These are phyloP conservation scores for Chlorella sp. DNA, from an alignment of 139 green algal genomes.

Conservation along the genomic window DNA sequence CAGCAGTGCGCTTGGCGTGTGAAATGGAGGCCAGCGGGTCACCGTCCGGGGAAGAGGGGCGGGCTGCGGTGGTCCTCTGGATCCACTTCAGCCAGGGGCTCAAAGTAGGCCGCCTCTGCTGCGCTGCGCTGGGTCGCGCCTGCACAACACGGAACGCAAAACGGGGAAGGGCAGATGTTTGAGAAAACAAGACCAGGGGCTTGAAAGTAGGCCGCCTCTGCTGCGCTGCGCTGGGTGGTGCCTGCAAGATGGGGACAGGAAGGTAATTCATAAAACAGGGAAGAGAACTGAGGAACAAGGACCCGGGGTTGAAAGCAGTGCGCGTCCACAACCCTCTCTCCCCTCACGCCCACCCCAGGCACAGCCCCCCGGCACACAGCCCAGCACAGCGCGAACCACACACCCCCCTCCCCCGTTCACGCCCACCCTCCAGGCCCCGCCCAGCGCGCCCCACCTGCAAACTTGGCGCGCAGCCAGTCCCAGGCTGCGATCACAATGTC, in stretches of 20 bases:
- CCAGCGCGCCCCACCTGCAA: not conserved
- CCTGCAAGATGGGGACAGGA: not conserved
- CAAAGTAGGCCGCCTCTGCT: slow-evolving; percentile 38
- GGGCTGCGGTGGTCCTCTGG: slow-evolving; percentile 48
- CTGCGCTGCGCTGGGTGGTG: slow-evolving; percentile 6
- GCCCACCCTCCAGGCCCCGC: too few relatives aligned
- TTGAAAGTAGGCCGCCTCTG: slow-evolving; percentile 27
- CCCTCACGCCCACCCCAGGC: not conserved
- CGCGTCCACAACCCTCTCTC: not conserved
- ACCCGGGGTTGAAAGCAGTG: not conserved
- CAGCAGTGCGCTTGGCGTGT: too few relatives aligned
- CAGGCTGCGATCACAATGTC: slow-evolving; percentile 39
- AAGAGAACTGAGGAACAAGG: not conserved
- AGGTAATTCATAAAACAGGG: too few relatives aligned
- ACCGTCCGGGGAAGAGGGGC: slow-evolving; percentile 40
- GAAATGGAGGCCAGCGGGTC: not conserved
- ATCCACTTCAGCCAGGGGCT: slow-evolving; percentile 44
- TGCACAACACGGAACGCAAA: not conserved
- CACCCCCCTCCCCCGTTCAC: too few relatives aligned
- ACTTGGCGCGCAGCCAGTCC: slow-evolving; percentile 37
- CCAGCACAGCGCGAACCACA: too few relatives aligned
- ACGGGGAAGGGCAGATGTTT: not conserved
- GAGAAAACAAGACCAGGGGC: not conserved
- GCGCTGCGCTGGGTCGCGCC: slow-evolving; percentile 26
- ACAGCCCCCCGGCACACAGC: too few relatives aligned